These are phyloP conservation scores for Scleroderma citrinum DNA, from an alignment of 768 basidiomycete genomes.

Conservation along the genomic window DNA sequence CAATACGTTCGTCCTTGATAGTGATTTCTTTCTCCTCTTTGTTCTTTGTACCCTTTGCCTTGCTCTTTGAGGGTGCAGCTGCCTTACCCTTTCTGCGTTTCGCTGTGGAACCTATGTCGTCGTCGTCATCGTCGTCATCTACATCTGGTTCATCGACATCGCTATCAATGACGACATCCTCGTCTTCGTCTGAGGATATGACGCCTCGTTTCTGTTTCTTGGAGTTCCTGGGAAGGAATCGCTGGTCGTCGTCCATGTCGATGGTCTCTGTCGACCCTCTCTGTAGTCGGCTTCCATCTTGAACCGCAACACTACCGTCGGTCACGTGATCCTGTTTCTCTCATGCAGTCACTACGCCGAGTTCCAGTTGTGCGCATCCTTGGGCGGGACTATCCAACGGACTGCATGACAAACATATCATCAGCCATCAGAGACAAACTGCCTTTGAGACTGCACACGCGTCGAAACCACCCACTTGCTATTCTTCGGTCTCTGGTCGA, in stretches of 20 bases:
- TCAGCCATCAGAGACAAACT: slow-evolving; percentile 81
- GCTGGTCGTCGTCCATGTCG: slow-evolving; percentile 28
- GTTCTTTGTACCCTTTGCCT: slow-evolving; percentile 19
- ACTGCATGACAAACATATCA: slow-evolving; percentile 79
- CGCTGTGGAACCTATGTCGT: slow-evolving; percentile 14
- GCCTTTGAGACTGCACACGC: slow-evolving; percentile 65
- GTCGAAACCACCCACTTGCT: slow-evolving; percentile 76
- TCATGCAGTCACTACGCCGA: not conserved
- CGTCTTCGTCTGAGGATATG: slow-evolving; percentile 26
- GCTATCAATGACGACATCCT: slow-evolving; percentile 17
- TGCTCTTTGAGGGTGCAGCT: slow-evolving; percentile 18
- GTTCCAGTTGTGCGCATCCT: slow-evolving; percentile 41
- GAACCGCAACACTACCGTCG: not conserved
- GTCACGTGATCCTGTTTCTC: not conserved
- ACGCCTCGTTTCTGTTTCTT: slow-evolving; percentile 10
- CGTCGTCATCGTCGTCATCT: slow-evolving; percentile 18
- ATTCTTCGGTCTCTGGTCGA: slow-evolving; percentile 84
- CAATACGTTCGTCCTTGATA: slow-evolving; percentile 38
- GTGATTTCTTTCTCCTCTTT: slow-evolving; percentile 33
- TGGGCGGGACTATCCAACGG: slow-evolving; percentile 65
- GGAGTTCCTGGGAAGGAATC: slow-evolving; percentile 14
- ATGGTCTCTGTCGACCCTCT: too few species aligned
- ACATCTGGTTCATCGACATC: slow-evolving; percentile 5
- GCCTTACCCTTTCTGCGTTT: slow-evolving; percentile 23
- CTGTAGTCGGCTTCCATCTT: too few species aligned